phyloP scores from a whole-genome alignment of 2,329 filamentous ascomycete genomes.

The Zymoseptoria pseudotritici region DNA sequence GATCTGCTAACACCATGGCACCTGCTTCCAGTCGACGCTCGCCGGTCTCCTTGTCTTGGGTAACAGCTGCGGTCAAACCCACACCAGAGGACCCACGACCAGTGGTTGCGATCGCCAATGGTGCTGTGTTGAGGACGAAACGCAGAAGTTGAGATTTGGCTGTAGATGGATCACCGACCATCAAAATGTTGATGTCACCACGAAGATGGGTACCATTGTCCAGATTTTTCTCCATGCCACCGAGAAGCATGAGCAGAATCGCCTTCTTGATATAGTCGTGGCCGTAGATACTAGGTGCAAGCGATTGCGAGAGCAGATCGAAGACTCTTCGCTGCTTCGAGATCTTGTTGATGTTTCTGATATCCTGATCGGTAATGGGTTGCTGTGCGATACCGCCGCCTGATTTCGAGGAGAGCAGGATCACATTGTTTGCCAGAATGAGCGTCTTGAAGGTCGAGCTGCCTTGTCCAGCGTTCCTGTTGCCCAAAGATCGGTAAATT shows the following conservation, averaged over 20 bases:
- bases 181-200: constrained; percentile 98
- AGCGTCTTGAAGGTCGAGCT: constrained; percentile 93
- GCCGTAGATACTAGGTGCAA: constrained; percentile 93
- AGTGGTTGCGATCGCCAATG: constrained; percentile 91
- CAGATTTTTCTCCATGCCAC: constrained; percentile 96
- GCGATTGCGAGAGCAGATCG: constrained; percentile 82
- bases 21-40: constrained; percentile 91
- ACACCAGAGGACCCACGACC: constrained; percentile 92
- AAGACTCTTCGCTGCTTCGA: constrained; percentile 92
- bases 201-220: constrained; percentile 96
- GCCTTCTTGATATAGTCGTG: constrained; percentile 98
- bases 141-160: constrained; percentile 97
- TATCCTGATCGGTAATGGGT: constrained; percentile 90
- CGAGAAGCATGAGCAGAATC: constrained; percentile 86
- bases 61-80: constrained; percentile 93
- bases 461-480: constrained; percentile 81
- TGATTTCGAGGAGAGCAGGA: constrained; percentile 90
- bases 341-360: constrained; percentile 97
- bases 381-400: constrained; percentile 88
- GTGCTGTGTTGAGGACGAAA: constrained; percentile 94
- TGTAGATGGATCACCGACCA: constrained; percentile 97
- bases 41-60: constrained; percentile 93
- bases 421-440: constrained; percentile 89
- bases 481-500: constrained; percentile 88
- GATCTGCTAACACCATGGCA: constrained; percentile 96